Conservation (phyloP, 257 asterid species). For the Primulina huaijiensis region DNA sequence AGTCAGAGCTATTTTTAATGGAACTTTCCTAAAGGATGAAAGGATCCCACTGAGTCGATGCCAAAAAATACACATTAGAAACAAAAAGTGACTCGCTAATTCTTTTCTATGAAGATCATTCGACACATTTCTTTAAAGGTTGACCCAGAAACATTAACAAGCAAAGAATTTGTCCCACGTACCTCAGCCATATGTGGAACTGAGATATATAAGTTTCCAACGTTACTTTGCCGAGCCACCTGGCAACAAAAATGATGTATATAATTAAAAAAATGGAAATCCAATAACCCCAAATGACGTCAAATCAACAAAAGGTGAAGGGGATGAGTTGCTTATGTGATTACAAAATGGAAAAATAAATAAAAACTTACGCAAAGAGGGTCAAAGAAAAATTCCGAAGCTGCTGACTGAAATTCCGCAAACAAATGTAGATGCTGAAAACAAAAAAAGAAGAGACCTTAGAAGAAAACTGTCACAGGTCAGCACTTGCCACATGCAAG, state of each 20-base stretch:
- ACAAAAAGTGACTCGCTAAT: neutral
- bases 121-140: neutral
- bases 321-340: slow-evolving; percentile 1
- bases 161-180: slow-evolving; percentile 18
- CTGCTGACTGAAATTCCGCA: slow-evolving; percentile 83
- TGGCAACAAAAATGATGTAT: slow-evolving; percentile 34
- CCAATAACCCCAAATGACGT: neutral
- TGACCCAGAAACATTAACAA: neutral
- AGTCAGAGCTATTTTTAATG: neutral
- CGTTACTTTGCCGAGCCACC: slow-evolving; percentile 98
- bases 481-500: neutral
- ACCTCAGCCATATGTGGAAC: slow-evolving; percentile 99
- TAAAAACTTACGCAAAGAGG: slow-evolving; percentile 78
- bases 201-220: slow-evolving; percentile 95
- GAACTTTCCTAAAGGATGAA: neutral
- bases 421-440: slow-evolving; percentile 75
- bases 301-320: neutral
- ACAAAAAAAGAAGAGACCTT: slow-evolving; percentile 23
- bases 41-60: slow-evolving; percentile 14
- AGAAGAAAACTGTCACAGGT: slow-evolving; percentile 1
- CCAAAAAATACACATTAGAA: neutral
- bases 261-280: slow-evolving; percentile 28
- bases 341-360: neutral
- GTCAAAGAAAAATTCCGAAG: slow-evolving; percentile 79
- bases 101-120: neutral